Evolutionary conservation across 257 asterid genomes (phyloP).

Genomic region (Eustoma russellianum): DNA sequence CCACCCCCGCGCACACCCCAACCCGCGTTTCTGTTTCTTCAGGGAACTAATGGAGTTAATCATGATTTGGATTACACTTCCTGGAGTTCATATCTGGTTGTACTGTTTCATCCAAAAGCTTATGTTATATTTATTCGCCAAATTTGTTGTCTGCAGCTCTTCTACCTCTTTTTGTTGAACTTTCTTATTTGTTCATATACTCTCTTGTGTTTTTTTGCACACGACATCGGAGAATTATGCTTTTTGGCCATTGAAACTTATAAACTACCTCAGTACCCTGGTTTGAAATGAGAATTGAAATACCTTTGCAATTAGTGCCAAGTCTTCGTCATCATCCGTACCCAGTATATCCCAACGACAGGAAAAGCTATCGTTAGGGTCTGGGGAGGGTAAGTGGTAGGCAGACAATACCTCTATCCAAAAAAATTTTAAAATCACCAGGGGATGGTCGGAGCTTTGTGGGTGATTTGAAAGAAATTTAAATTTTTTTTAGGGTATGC

Average conservation of each 20-base stretch:
- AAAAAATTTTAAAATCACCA: too few species aligned
- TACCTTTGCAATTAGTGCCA: too few species aligned
- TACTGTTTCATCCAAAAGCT: slow-evolving; percentile 18
- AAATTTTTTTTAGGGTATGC: too few species aligned
- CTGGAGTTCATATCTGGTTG: slow-evolving; percentile 7
- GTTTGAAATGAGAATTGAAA: neutral
- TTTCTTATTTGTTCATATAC: neutral
- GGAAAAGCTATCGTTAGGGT: too few species aligned
- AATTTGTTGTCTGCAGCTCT: neutral
- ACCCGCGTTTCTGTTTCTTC: neutral
- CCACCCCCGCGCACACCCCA: too few species aligned
- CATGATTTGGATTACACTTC: slow-evolving; percentile 6
- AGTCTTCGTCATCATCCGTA: too few species aligned
- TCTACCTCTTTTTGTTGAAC: neutral
- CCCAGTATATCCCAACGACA: too few species aligned
- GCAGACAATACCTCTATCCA: too few species aligned
- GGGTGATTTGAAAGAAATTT: too few species aligned
- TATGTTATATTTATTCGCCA: slow-evolving; percentile 2
- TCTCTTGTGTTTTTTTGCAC: neutral
- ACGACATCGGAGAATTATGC: neutral
- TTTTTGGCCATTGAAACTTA: neutral
- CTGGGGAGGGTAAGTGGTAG: too few species aligned
- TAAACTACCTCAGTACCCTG: too few species aligned
- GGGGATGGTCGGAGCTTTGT: too few species aligned
- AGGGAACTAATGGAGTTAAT: slow-evolving; percentile 3